Conservation (phyloP, 306 rosid species). For the Rubus parviflorus region DNA sequence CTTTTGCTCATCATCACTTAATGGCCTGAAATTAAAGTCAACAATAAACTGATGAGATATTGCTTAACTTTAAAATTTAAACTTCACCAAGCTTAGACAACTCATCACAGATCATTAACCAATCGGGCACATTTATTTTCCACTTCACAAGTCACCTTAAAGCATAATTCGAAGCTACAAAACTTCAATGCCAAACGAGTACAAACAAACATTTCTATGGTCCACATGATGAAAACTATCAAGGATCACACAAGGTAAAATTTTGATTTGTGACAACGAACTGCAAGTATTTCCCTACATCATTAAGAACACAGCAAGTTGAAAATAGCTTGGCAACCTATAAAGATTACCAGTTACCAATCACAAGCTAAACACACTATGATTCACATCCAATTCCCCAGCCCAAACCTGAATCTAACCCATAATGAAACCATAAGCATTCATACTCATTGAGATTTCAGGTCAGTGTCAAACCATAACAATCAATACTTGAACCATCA, state of each 20-base stretch:
- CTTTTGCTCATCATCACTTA: conserved; percentile 72
- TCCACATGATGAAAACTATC: background rate
- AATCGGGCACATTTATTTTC: background rate
- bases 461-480: background rate
- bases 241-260: background rate
- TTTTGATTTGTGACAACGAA: background rate
- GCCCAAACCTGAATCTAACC: background rate
- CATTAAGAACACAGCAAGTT: background rate
- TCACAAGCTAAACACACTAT: background rate
- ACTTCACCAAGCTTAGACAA: background rate
- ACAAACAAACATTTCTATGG: background rate
- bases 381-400: background rate
- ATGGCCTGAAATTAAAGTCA: conserved; percentile 54
- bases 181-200: background rate
- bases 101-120: background rate
- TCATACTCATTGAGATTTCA: background rate
- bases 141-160: background rate
- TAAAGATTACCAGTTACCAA: background rate
- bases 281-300: background rate
- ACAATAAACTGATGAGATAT: background rate
- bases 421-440: background rate
- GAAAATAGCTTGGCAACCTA: background rate
- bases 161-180: background rate
- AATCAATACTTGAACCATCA: background rate
- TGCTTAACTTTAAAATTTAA: background rate